Evolutionary conservation across 2,329 filamentous ascomycete genomes (phyloP), one percentile per base, ranked within the genome.

Genomic region (Incumbomyces lentus): DNA sequence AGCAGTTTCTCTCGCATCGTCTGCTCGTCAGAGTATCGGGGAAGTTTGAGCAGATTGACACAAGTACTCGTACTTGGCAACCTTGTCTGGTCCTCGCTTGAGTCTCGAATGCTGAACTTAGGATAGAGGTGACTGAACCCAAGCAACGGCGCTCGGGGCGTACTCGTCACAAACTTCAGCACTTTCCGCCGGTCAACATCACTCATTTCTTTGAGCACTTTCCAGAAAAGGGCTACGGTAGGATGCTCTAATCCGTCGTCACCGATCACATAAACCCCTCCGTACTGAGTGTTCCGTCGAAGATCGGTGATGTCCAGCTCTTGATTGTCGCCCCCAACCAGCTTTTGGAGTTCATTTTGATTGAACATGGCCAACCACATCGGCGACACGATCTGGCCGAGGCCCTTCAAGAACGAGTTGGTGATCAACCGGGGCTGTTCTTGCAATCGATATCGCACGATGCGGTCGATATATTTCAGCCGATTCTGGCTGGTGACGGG

Each of bases 291-390:
- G 65, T 96, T 85, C 45, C 72, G 73, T 18, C 89, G 79, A 34
- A 96, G 73, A 62, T 98, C 92, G 22, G 84, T 79, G 31, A 98
- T 75, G 59, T 95, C 84, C 49, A 98, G 93, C 51, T 86, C 81
- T 8, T 82, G 82, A 22, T 81, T 82, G 57, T 94, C 88, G 36
- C 92, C 92, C 44, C 88, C 86, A 13, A 98, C 84, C 5, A 98
- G 80, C 1, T 86, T 92, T 66, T 96, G 92, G 3, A 98, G 75
- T 63, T 98, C 92, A 2, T 79, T 79, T 63, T 95, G 90, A 64
- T 98, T 98, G 72, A 98, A 98, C 92, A 98, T 96, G 58, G 84
- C 88, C 3, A 98, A 75, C 92, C 92, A 98, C 2, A 79, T 79
- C 0, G 90, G 89, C 49, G 89, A 83, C 54, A 98, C 92, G 60